These are phyloP conservation scores for Umbellularia californica DNA, from an alignment of 164 flowering plant genomes.

Conservation along the genomic window DNA sequence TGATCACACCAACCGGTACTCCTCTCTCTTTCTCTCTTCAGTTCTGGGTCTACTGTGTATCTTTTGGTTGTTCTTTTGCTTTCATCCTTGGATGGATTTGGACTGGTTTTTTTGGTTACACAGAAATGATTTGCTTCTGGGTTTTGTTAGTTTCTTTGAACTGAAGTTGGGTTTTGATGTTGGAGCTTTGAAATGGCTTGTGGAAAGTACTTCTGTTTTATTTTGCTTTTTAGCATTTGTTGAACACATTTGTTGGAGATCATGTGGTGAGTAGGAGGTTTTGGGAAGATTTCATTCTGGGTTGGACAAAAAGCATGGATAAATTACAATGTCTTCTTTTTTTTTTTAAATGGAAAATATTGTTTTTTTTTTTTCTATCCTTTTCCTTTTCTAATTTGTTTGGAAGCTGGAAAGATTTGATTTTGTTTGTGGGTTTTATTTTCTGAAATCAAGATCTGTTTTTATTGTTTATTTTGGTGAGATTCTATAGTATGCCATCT, in stretches of 20 bases:
- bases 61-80: not conserved
- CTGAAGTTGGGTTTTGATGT: not conserved
- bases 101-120: slow-evolving; percentile 1
- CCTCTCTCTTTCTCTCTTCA: not conserved
- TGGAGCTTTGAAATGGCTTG: not conserved
- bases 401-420: not conserved
- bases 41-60: not conserved
- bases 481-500: not conserved
- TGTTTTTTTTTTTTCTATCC: not conserved
- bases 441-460: not conserved
- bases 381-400: not conserved
- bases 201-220: not conserved
- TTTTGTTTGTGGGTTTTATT: not conserved
- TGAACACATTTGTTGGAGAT: slow-evolving; percentile 44
- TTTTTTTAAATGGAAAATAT: too few species aligned
- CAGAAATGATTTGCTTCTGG: slow-evolving; percentile 21
- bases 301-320: slow-evolving; percentile 43
- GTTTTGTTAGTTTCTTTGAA: slow-evolving; percentile 4
- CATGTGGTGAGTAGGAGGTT: slow-evolving; percentile 42
- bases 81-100: not conserved
- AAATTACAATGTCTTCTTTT: slow-evolving; percentile 10
- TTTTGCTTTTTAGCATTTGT: not conserved
- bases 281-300: slow-evolving; percentile 7
- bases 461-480: not conserved
- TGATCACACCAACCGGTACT: not conserved